Conservation (phyloP, 176 grass and related monocot genomes). For the Oryza punctata region DNA sequence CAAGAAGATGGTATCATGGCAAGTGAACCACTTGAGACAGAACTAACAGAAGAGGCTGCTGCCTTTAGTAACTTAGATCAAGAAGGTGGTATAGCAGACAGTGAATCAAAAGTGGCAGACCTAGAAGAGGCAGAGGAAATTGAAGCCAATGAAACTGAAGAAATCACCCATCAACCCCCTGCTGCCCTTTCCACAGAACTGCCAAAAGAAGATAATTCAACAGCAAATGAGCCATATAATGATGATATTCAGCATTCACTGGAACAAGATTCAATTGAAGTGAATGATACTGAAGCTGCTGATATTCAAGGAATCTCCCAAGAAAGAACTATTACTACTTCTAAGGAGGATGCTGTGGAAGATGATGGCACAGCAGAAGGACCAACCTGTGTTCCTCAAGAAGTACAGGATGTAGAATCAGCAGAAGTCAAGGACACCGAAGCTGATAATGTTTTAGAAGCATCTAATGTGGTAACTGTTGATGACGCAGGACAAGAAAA, state of each 20-base stretch:
- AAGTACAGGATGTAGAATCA: constrained; percentile 39
- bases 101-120: constrained; percentile 12
- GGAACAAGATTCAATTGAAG: constrained; percentile 14
- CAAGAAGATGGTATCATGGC: not conserved
- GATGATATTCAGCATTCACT: constrained; percentile 24
- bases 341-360: constrained; percentile 28
- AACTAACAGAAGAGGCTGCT: constrained; percentile 1
- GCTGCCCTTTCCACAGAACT: constrained; percentile 26
- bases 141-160: constrained; percentile 35
- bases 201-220: constrained; percentile 36
- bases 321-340: constrained; percentile 28
- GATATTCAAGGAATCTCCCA: constrained; percentile 10
- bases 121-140: constrained; percentile 28
- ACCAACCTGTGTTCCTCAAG: constrained; percentile 25
- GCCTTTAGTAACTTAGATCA: constrained; percentile 12
- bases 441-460: constrained; percentile 20
- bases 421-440: constrained; percentile 30
- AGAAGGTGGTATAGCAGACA: constrained; percentile 12
- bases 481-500: constrained; percentile 31
- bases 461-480: constrained; percentile 10
- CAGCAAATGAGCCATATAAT: constrained; percentile 27
- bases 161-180: constrained; percentile 19
- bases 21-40: constrained; percentile 18
- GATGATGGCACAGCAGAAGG: constrained; percentile 24
- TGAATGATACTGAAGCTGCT: constrained; percentile 23